These are phyloP conservation scores for Plasmodium fragile DNA, from an alignment of 169 alveolate species.

Conservation along the genomic window DNA sequence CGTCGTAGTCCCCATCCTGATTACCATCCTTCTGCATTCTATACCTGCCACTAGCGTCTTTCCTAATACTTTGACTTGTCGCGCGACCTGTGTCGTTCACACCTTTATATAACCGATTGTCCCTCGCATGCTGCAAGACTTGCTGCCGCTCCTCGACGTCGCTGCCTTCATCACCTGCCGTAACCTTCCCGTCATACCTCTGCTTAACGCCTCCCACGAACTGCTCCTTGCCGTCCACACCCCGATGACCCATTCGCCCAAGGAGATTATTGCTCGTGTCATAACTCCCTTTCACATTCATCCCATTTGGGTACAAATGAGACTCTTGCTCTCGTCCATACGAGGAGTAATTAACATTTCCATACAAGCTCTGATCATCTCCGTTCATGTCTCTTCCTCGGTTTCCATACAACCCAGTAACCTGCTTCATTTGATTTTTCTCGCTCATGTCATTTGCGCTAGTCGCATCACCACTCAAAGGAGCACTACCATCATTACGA, in stretches of 20 bases:
- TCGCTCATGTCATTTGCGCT: not conserved
- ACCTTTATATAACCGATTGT: not conserved
- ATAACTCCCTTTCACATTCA: not conserved
- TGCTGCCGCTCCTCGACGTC: constrained; percentile 1
- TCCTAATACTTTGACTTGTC: not conserved
- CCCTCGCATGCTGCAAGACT: not conserved
- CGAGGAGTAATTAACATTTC: not conserved
- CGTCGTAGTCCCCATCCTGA: not conserved
- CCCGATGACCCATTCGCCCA: not conserved
- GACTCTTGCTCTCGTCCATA: not conserved
- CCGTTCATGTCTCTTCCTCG: not conserved
- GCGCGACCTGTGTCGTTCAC: not conserved
- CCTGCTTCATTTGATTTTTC: not conserved
- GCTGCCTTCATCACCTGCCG: not conserved
- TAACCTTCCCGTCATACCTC: not conserved
- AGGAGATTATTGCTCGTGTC: not conserved
- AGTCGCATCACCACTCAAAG: not conserved
- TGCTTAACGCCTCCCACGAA: not conserved
- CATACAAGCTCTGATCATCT: not conserved
- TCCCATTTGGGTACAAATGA: not conserved
- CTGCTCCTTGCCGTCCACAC: not conserved
- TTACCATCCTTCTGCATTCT: not conserved
- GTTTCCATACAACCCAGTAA: not conserved
- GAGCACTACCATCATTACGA: not conserved
- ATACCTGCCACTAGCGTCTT: constrained; percentile 2